Evolutionary conservation across 371 early-diverging fungal genomes (phyloP).

Genomic region (Catenaria anguillulae): DNA sequence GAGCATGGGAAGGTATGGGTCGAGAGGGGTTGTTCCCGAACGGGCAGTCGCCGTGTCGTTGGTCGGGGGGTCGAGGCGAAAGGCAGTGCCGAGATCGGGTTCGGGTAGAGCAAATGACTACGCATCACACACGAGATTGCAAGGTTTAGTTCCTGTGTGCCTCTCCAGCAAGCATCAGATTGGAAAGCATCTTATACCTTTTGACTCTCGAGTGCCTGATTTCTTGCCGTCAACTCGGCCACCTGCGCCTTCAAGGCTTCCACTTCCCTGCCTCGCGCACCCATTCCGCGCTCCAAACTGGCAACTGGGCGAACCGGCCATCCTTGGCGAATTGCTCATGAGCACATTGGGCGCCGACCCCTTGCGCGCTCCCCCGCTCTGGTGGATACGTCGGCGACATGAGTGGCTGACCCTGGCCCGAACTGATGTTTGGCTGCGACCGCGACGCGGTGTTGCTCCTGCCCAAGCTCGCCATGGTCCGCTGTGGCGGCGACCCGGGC

Average conservation of each 20-base stretch:
- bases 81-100: too few species aligned
- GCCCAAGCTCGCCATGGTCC: too few species aligned
- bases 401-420: too few species aligned
- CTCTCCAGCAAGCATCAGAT: too few species aligned
- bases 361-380: background rate
- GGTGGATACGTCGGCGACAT: background rate
- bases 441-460: too few species aligned
- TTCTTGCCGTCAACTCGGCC: background rate
- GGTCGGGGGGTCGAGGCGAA: too few species aligned
- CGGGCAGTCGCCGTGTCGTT: background rate
- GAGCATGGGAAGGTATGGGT: background rate
- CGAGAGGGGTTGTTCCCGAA: background rate
- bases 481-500: too few species aligned
- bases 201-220: background rate
- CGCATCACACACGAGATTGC: background rate
- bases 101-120: background rate
- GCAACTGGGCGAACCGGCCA: background rate
- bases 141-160: background rate
- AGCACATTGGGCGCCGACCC: background rate
- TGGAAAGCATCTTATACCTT: too few species aligned
- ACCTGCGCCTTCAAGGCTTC: background rate
- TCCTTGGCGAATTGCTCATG: background rate
- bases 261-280: background rate
- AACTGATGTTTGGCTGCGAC: background rate
- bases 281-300: too few species aligned